Evolutionary conservation across 106 monocot genomes (phyloP), one percentile per base, ranked within the genome.

Genomic region (Dioscorea zingiberensis): DNA sequence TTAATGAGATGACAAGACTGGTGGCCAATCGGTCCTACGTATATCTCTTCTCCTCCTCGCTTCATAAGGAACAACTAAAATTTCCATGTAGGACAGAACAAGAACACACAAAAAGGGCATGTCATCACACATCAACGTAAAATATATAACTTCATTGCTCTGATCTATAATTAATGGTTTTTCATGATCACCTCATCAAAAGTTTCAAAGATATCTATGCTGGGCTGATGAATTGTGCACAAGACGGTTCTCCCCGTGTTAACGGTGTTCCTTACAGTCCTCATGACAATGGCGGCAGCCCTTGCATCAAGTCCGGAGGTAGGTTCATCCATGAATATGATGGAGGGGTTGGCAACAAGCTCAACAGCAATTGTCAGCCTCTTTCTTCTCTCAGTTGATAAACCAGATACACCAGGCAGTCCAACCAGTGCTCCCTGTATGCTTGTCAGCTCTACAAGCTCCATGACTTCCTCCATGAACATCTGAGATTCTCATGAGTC

Each of bases 261-360:
- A 0, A 78, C 72, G 54, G 72, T 72, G 18, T 72, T 78, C 25
- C 77, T 78, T 8, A 78, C 72, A 1, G 67, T 59, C 57, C 77
- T 65, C 67, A 78, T 78, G 3, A 78, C 77, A 67, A 78, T 72
- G 47, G 77, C 77, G 18, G 71, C 72, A 32, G 77, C 60, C 21
- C 71, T 28, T 26, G 77, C 72, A 62, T 78, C 72, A 21, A 78
- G 72, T 17, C 71, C 71, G 21, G 77, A 67, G 23, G 77, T 78
- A 21, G 77, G 77, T 27, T 78, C 77, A 62, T 78, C 77, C 77
- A 72, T 71, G 60, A 78, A 78, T 24, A 78, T 67, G 22, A 78
- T 78, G 19, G 77, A 78, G 27, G 77, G 77, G 55, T 72, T 72
- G 25, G 71, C 65, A 66, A 78, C 77, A n/a, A 78, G 72, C 60